phyloP scores from a whole-genome alignment of 257 asterid species.

The Solanum pimpinellifolium region DNA sequence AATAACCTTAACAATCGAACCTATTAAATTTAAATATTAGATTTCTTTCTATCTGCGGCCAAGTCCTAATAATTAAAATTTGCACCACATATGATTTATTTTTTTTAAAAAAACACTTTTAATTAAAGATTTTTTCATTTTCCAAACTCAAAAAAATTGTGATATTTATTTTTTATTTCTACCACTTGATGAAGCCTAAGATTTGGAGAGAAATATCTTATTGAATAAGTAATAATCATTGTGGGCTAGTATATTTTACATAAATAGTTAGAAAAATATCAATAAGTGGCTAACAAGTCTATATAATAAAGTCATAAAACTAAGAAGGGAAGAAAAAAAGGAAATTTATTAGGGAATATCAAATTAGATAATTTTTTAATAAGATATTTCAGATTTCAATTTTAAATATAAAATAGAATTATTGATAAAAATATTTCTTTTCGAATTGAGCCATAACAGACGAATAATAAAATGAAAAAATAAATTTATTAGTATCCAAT shows the following conservation, averaged over 20 bases:
- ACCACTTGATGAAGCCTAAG: neutral
- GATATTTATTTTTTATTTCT: neutral
- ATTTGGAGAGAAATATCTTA: neutral
- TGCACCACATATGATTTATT: neutral
- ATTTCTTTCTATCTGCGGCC: neutral
- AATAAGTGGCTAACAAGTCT: neutral
- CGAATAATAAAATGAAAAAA: neutral
- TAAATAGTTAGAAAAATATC: neutral
- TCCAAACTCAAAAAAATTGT: neutral
- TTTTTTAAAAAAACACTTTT: neutral
- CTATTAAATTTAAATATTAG: no score
- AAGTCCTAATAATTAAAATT: neutral
- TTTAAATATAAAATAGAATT: no score
- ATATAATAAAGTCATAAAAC: neutral
- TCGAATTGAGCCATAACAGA: rapidly evolving
- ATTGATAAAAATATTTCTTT: neutral
- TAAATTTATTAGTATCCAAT: neutral
- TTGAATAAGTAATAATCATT: neutral
- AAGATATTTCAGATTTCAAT: rapidly evolving
- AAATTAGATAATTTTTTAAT: no score
- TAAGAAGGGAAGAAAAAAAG: neutral
- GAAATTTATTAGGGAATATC: neutral
- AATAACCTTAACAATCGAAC: neutral
- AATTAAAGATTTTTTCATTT: neutral
- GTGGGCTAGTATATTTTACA: neutral